phyloP scores from a whole-genome alignment of 352 stramenopile genomes.

The Phytophthora cactorum region DNA sequence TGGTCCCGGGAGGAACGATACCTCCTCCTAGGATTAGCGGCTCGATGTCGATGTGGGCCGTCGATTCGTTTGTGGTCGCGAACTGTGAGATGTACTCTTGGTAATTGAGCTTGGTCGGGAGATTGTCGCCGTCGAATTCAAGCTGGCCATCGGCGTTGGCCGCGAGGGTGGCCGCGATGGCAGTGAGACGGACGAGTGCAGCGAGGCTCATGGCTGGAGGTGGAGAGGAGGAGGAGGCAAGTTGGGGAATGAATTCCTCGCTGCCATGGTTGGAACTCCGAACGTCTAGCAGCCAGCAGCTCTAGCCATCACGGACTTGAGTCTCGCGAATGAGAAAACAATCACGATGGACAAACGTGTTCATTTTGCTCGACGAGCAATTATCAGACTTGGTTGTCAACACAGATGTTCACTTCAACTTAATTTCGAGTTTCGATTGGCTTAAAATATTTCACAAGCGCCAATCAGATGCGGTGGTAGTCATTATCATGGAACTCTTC shows the following conservation, averaged over 20 bases:
- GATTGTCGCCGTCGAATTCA: conserved; percentile 13
- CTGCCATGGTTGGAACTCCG: neutral
- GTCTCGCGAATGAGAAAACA: neutral
- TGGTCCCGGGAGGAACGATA: conserved; percentile 46
- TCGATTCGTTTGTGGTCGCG: conserved; percentile 15
- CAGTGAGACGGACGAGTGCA: conserved; percentile 24
- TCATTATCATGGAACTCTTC: conserved; percentile 35
- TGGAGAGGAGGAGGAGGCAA: conserved; percentile 3
- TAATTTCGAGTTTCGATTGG: neutral
- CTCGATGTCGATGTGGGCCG: conserved; percentile 26
- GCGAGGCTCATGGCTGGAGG: conserved; percentile 21
- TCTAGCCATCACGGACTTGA: neutral
- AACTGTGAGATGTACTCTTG: conserved; percentile 38
- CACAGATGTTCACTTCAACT: too few relatives aligned
- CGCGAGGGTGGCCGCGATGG: conserved; percentile 28
- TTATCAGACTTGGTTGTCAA: conserved; percentile 23
- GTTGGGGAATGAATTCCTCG: conserved; percentile 25
- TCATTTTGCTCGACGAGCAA: neutral
- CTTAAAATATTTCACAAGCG: neutral
- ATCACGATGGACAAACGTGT: conserved; percentile 13
- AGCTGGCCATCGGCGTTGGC: conserved; percentile 22
- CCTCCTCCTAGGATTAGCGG: conserved; percentile 50
- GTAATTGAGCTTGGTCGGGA: conserved; percentile 37
- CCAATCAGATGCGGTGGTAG: neutral
- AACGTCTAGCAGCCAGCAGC: neutral